Conservation (phyloP, 331 rosid genomes). For the Rhamnella rubrinervis region DNA sequence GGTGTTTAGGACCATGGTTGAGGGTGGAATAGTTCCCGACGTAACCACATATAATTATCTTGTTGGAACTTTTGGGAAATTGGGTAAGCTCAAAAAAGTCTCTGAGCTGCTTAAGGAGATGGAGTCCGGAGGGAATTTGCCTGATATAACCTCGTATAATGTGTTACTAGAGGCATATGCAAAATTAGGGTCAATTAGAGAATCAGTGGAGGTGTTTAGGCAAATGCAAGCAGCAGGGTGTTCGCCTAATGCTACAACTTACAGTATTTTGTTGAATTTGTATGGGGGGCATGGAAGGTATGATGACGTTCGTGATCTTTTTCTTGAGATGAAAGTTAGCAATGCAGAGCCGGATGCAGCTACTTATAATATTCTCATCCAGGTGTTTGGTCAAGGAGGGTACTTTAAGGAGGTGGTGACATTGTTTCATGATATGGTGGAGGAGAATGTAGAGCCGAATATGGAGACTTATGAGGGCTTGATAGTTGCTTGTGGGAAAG, state of each 20-base stretch:
- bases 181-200: constrained; percentile 58
- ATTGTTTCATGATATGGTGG: constrained; percentile 93
- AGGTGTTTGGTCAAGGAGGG: constrained; percentile 98
- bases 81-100: constrained; percentile 69
- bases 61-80: constrained; percentile 76
- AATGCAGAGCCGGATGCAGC: constrained; percentile 80
- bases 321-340: constrained; percentile 94
- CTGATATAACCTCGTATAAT: constrained; percentile 83
- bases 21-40: constrained; percentile 89
- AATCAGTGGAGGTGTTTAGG: constrained; percentile 75
- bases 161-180: constrained; percentile 81
- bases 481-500: constrained; percentile 93
- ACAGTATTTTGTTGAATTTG: constrained; percentile 74
- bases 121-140: constrained; percentile 83
- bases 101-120: constrained; percentile 81
- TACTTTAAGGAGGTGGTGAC: constrained; percentile 94
- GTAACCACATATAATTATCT: constrained; percentile 66
- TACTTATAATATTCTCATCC: constrained; percentile 86
- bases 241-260: constrained; percentile 68
- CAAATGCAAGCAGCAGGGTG: constrained; percentile 98
- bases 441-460: constrained; percentile 86
- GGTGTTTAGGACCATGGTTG: constrained; percentile 94
- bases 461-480: constrained; percentile 92
- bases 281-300: constrained; percentile 82
- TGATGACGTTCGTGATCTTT: constrained; percentile 90